Evolutionary conservation across 306 rosid species (phyloP), one percentile per base, ranked within the genome.

Genomic region (Erythrophleum fordii): DNA sequence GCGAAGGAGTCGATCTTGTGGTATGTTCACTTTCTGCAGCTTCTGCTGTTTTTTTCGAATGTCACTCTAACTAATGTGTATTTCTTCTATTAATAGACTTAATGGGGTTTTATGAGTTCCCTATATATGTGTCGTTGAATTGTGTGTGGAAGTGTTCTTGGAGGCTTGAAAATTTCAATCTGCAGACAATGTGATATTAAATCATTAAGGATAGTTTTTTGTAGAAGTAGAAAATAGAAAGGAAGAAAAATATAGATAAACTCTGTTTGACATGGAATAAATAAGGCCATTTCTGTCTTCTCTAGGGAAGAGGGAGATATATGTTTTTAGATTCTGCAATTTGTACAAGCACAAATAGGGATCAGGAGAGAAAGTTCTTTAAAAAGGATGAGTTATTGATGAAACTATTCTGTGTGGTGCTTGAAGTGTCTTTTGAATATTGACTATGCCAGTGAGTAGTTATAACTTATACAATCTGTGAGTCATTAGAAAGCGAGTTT

Each of bases 1-100:
- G 61, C 8, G 93, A 90, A 31, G 90, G 98, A 62, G 94, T 93
- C 29, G 98, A 95, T 91, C 93, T 93, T 66, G 93, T 93, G 90
- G 98, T 95, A 88, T 77, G 83, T 65, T 77, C 20, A 4, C 35
- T n/a, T 22, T 46, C 23, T 12, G 8, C 28, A 0, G 16, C 45
- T 37, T 65, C 39, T 60, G 5, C 65, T 56, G 0, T 56, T 60
- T 39, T 28, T 26, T 16, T 14, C 53, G 20, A 14, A 48, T 46
- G 13, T 42, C 13, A 42, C 13, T 9, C 46, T 42, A 8, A 5
- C 13, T 2, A 23, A 58, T 14, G 6, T 13, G 52, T 46, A 5
- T 46, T 46, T 46, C 52, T 46, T 11, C n/a, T 4, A 11, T 45
- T 11, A 12, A 18, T 13, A 28, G 18, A 20, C 39, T 2, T 28